Base-by-base conservation (phyloP, 2,329 filamentous ascomycete species). In the Aspergillus hortae region DNA sequence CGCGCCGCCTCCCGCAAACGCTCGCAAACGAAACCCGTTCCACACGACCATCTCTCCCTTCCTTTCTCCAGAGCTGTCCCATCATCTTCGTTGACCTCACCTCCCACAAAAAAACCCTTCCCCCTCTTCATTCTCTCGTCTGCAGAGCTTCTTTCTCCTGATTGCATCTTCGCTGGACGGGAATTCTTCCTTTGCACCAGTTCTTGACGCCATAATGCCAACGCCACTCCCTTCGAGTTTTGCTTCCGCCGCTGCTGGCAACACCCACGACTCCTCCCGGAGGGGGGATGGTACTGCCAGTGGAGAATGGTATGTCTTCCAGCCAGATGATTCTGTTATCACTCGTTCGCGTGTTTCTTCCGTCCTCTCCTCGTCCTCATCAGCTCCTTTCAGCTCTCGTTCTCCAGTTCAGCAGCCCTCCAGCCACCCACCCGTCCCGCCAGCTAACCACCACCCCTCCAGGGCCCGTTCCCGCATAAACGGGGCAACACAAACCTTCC, bases 161-260 rank as follows among this genome's bases (percentile, higher is more conserved):
- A 30, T 30, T 30, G 27, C 27, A 30, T 30, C 55, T 52, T 59
- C 59, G 58, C 54, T 57, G 57, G 58, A 59, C 60, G 53, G 53
- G 55, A 57, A 49, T 27, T 52, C 46, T 51, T 42, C 56, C 62
- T 57, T 48, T 56, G 53, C 5, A 55, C 57, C 56, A 52, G 51
- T 54, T 56, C 52, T 55, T 51, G 57, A 53, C 43, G 38, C 55
- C 63, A 74, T 61, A 65, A 81, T 90, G 87, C 83, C 87, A 77
- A 84, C 85, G 70, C 86, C 88, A 77, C 82, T 90, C 72, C 85
- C 87, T 65, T 90, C 88, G 64, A 91, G 87, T 80, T 92, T 92
- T 76, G 88, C 88, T 70, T 90, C 88, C 68, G 88, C 88, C 65
- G 88, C 88, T 62, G 88, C 88, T 70, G 88, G 88, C 72, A 87